Conservation (phyloP, 1,284 basidiomycete genomes). For the Trichosporon sp. region DNA sequence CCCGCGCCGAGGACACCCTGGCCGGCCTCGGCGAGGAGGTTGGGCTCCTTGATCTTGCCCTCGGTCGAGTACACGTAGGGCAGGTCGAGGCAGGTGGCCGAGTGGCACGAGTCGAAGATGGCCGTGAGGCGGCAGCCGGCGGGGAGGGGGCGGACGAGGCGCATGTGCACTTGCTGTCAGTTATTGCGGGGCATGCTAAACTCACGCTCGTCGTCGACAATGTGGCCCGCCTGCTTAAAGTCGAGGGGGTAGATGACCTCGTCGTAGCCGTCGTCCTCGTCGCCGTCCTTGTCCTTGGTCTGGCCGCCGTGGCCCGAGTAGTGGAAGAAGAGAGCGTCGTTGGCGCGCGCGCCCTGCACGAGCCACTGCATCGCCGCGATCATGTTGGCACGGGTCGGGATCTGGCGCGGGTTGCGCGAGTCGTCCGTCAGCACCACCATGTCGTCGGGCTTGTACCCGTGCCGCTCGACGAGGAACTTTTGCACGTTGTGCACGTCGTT, state of each 20-base stretch:
- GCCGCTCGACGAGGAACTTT: conserved; percentile 66
- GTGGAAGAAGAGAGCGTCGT: conserved; percentile 89
- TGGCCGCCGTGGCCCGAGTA: conserved; percentile 81
- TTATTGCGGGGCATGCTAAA: neutral
- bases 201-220: conserved; percentile 73
- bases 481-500: conserved; percentile 79
- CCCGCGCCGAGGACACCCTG: conserved; percentile 59
- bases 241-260: conserved; percentile 83
- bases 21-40: conserved; percentile 70
- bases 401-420: conserved; percentile 58
- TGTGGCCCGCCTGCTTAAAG: conserved; percentile 63
- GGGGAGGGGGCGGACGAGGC: conserved; percentile 64
- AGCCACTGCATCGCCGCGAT: conserved; percentile 84
- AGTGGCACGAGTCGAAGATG: conserved; percentile 66
- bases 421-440: conserved; percentile 83
- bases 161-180: conserved; percentile 37
- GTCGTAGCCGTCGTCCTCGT: conserved; percentile 56
- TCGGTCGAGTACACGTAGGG: conserved; percentile 73
- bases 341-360: conserved; percentile 67
- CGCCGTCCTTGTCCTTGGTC: conserved; percentile 64
- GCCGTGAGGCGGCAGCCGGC: conserved; percentile 79
- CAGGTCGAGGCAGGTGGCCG: conserved; percentile 52
- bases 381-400: conserved; percentile 78
- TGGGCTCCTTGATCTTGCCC: conserved; percentile 79
- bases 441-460: conserved; percentile 69